These are phyloP conservation scores for Hemisphaericaspora nanyangensis DNA, from an alignment of 805 yeast genomes.

Conservation along the genomic window DNA sequence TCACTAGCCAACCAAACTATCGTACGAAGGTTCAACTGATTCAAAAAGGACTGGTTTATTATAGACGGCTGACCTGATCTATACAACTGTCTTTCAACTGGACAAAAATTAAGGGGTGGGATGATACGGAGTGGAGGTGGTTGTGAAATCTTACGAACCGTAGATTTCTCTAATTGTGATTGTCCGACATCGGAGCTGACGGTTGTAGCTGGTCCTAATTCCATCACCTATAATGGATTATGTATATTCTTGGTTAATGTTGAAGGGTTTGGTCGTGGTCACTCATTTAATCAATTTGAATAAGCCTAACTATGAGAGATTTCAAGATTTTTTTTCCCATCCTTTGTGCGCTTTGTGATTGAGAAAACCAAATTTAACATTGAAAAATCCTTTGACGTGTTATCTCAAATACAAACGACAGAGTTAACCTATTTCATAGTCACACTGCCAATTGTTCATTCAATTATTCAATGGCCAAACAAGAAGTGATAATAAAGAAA, in stretches of 20 bases:
- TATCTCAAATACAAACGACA: too few species aligned
- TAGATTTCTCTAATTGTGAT: background rate
- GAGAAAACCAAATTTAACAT: too few species aligned
- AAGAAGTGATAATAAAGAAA: constrained; percentile 25
- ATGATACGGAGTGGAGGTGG: constrained; percentile 70
- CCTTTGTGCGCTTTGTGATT: too few species aligned
- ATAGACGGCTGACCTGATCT: constrained; percentile 93
- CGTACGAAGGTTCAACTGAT: constrained; percentile 68
- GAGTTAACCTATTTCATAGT: too few species aligned
- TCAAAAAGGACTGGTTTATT: constrained; percentile 83
- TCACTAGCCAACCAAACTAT: constrained; percentile 94
- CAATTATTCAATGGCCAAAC: constrained; percentile 43
- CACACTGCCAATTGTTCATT: too few species aligned
- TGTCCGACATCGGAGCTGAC: background rate
- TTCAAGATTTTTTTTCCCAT: too few species aligned
- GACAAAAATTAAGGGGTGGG: constrained; percentile 94
- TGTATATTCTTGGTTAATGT: background rate
- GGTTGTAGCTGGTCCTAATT: background rate
- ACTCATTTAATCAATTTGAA: too few species aligned
- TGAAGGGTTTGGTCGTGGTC: background rate
- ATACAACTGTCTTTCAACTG: constrained; percentile 84
- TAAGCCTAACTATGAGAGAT: background rate
- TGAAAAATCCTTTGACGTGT: background rate
- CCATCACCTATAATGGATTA: background rate
- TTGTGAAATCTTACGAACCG: constrained; percentile 22